Conservation (phyloP, 2,329 filamentous ascomycete genomes). For the Aspergillus viridinutans region DNA sequence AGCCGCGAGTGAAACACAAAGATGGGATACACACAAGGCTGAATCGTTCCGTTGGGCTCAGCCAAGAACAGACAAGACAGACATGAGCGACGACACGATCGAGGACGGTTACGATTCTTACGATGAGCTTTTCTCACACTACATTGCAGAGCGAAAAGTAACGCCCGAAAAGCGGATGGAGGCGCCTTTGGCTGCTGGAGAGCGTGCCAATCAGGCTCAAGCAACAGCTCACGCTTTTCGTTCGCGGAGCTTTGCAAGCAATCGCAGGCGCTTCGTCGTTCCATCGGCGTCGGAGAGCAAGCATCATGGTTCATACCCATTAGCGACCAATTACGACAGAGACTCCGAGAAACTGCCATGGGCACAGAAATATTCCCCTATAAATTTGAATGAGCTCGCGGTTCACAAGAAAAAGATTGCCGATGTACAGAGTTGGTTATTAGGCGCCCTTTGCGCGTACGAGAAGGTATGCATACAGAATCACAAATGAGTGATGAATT, state of each 20-base stretch:
- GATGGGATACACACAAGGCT: slow-evolving; percentile 33
- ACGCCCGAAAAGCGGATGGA: slow-evolving; percentile 1
- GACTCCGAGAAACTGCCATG: slow-evolving; percentile 64
- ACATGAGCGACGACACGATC: slow-evolving; percentile 35
- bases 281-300: slow-evolving; percentile 1
- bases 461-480: slow-evolving; percentile 31
- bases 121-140: slow-evolving; percentile 34
- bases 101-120: slow-evolving; percentile 40
- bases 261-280: slow-evolving; percentile 28
- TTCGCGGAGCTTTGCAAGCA: slow-evolving; percentile 8
- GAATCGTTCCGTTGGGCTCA: slow-evolving; percentile 15
- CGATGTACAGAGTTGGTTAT: slow-evolving; percentile 80
- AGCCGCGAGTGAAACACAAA: slow-evolving; percentile 35
- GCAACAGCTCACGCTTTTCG: slow-evolving; percentile 7
- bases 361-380: slow-evolving; percentile 79
- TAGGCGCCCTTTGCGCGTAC: slow-evolving; percentile 63
- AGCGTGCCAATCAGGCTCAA: slow-evolving; percentile 5
- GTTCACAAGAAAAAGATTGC: slow-evolving; percentile 92
- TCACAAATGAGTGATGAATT: neutral
- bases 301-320: slow-evolving; percentile 9
- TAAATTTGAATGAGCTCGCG: slow-evolving; percentile 73
- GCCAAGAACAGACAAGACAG: slow-evolving; percentile 8
- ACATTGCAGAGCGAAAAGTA: slow-evolving; percentile 23
- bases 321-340: slow-evolving; percentile 41
- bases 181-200: slow-evolving; percentile 5